Conservation (phyloP, 2,329 filamentous ascomycete genomes). For the Colletotrichum spaethianum region DNA sequence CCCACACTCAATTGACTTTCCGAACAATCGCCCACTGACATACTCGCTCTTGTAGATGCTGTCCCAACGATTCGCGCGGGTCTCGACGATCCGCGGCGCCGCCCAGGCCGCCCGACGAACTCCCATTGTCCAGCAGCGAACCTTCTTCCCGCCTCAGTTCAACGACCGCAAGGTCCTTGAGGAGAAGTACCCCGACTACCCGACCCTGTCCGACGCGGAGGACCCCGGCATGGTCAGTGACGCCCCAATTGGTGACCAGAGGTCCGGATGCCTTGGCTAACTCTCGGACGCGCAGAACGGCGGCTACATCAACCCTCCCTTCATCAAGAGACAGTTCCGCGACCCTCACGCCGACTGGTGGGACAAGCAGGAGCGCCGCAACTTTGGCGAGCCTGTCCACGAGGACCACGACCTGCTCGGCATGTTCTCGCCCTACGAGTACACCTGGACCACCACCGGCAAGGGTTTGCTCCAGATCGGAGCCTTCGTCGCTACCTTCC, state of each 20-base stretch:
- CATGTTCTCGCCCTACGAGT: constrained; percentile 90
- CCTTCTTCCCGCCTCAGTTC: constrained; percentile 67
- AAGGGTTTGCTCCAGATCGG: constrained; percentile 80
- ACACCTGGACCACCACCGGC: constrained; percentile 83
- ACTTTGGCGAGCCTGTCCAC: constrained; percentile 96
- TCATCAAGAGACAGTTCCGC: constrained; percentile 89
- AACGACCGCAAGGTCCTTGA: constrained; percentile 63
- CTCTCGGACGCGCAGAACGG: constrained; percentile 75
- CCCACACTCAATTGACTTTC: background rate
- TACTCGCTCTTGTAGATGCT: constrained; percentile 66
- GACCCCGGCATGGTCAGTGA: constrained; percentile 76
- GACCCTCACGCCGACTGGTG: constrained; percentile 96
- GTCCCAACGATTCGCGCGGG: constrained; percentile 70
- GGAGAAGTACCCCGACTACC: constrained; percentile 66
- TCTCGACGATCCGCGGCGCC: constrained; percentile 59
- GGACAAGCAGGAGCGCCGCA: constrained; percentile 97
- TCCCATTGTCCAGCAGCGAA: constrained; percentile 69
- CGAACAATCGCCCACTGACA: background rate
- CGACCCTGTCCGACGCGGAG: constrained; percentile 68
- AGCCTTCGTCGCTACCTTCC: constrained; percentile 74
- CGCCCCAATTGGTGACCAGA: constrained; percentile 1
- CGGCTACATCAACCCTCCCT: constrained; percentile 84
- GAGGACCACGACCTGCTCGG: constrained; percentile 96
- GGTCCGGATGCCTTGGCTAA: constrained; percentile 41
- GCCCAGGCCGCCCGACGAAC: constrained; percentile 63